Conservation (phyloP, 2,329 filamentous ascomycete genomes). For the Hysterium pulicare region DNA sequence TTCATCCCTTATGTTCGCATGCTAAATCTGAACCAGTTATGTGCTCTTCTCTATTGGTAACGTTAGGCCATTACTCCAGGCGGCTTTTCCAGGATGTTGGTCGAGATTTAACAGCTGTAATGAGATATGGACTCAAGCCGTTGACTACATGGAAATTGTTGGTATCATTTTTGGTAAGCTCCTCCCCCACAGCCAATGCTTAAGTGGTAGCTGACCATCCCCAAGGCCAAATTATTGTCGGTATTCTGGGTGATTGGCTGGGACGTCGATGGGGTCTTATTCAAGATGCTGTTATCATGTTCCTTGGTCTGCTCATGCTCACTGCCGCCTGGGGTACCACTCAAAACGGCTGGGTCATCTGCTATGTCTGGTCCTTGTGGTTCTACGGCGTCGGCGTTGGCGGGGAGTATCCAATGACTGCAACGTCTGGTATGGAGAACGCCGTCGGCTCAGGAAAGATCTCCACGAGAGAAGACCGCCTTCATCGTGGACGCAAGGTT, state of each 20-base stretch:
- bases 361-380: constrained; percentile 92
- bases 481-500: constrained; percentile 93
- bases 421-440: constrained; percentile 91
- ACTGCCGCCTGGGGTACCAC: constrained; percentile 85
- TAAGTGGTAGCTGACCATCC: constrained; percentile 4
- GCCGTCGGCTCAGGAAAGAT: constrained; percentile 80
- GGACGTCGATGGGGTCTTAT: constrained; percentile 94
- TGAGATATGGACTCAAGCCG: constrained; percentile 74
- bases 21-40: constrained; percentile 55
- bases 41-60: constrained; percentile 97
- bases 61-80: constrained; percentile 74
- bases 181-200: background rate
- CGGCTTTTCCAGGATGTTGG: constrained; percentile 80
- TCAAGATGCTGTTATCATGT: constrained; percentile 93
- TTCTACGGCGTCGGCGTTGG: constrained; percentile 75
- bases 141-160: constrained; percentile 88
- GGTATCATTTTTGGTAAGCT: constrained; percentile 81
- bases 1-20: constrained; percentile 5
- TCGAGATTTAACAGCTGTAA: constrained; percentile 61
- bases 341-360: constrained; percentile 93
- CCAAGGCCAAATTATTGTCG: constrained; percentile 70
- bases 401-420: constrained; percentile 95
- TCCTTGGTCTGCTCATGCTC: constrained; percentile 85
- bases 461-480: constrained; percentile 86
- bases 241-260: constrained; percentile 75